A percentile compares a stretch with the other conserved stretches of the same genome.
Conservation (phyloP, 768 basidiomycete species). For the Macrolepiota dolichaula region DNA sequence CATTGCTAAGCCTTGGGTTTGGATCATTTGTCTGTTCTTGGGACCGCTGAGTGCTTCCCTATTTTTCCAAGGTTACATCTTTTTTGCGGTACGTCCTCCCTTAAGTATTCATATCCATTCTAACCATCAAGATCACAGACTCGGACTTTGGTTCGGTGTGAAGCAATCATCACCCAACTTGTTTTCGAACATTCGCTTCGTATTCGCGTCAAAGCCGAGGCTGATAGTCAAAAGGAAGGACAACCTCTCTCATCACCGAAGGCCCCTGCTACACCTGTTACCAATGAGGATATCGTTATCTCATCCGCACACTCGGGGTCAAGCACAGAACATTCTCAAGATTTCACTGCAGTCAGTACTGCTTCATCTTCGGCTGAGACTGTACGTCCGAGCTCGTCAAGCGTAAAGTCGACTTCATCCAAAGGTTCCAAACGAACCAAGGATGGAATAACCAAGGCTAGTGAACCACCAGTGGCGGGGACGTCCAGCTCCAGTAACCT, state of each 20-base stretch:
- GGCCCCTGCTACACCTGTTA: constrained; percentile 14
- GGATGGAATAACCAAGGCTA: background rate
- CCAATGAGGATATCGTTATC: background rate
- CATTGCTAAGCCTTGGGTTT: constrained; percentile 60
- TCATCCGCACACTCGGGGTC: background rate
- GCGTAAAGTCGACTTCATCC: constrained; percentile 6
- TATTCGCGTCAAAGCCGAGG: constrained; percentile 54
- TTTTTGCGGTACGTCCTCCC: constrained; percentile 33
- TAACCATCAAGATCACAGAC: constrained; percentile 40
- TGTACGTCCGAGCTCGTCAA: constrained; percentile 3
- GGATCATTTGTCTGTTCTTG: constrained; percentile 50
- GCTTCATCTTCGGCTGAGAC: constrained; percentile 1
- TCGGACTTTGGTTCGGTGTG: constrained; percentile 42
- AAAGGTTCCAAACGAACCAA: constrained; percentile 1
- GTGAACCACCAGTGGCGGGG: constrained; percentile 1
- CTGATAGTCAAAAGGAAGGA: constrained; percentile 9
- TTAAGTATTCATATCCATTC: background rate
- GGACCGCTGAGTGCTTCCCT: constrained; percentile 44
- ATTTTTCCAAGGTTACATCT: constrained; percentile 53
- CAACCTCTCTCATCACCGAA: constrained; percentile 12
- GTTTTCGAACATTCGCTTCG: constrained; percentile 48
- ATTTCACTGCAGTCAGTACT: background rate
- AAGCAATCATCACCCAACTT: constrained; percentile 42
- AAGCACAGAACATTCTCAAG: constrained; percentile 4
- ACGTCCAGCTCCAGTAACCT: constrained; percentile 35